Base-by-base conservation (phyloP, 192 early-diverging fungal species). In the Umbelopsis vinacea region DNA sequence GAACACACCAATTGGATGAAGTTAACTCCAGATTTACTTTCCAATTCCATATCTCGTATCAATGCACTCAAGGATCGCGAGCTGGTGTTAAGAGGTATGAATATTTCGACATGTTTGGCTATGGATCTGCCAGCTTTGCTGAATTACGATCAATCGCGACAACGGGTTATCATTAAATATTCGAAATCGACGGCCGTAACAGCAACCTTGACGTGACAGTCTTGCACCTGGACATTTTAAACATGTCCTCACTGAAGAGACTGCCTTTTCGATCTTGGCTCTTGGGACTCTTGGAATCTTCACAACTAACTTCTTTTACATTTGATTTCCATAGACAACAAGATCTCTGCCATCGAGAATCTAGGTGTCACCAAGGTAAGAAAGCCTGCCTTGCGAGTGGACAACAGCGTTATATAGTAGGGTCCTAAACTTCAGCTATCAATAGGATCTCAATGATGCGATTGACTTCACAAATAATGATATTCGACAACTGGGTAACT, bases 391-490 rank as follows among this genome's bases (percentile, higher is more conserved):
- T 7, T 43, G 40, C n/a, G 29, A 2, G 8, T 37, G 0, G 24
- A 46, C 40, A 71, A n/a, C 8, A 12, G 17, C 15, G 1, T 3
- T 29, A 21, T 43, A 17, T 7, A 66, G 24, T 9, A 19, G 17
- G 24, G 47, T 14, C 50, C 53, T 37, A 43, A 52, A 8, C 19
- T 29, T 46, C 10, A 43, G 11, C 48, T 38, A 33, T 70, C 9
- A 40, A 29, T 57, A 94, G 89, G 94, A 99, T 78, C 85, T 88
- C 66, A 91, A 98, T 85, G 97, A 98, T 79, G 86, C 94, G 11
- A 83, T 99, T 48, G 95, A 99, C 80, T 82, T 99, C 38, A 93
- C 94, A 68, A 88, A 95, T 78, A 99, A 99, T 80, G 94, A 95
- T 35, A 82, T 99, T 40, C 85, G 92, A 22, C 74, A 86, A 7